Evolutionary conservation across 2,329 filamentous ascomycete species (phyloP).

Genomic region (Verticillium klebahnii): DNA sequence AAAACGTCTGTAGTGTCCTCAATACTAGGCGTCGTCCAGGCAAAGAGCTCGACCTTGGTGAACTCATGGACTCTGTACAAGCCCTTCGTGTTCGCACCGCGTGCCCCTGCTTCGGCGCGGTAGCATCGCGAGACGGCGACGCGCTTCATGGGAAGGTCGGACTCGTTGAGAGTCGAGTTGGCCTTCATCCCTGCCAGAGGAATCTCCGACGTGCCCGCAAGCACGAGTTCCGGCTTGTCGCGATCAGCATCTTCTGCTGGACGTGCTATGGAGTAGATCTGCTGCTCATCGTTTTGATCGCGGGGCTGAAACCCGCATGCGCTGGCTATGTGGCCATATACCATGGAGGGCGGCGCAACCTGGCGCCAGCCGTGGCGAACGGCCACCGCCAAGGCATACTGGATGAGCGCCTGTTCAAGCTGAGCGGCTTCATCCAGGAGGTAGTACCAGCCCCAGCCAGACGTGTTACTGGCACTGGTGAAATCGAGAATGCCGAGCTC

Average conservation of each 20-base stretch:
- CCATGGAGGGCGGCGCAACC: conserved; percentile 81
- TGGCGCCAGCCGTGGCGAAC: conserved; percentile 71
- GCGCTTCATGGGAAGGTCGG: conserved; percentile 68
- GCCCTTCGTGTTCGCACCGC: conserved; percentile 87
- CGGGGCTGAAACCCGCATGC: conserved; percentile 94
- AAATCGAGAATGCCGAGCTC: conserved; percentile 92
- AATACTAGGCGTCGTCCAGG: conserved; percentile 67
- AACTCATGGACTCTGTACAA: conserved; percentile 98
- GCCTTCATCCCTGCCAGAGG: conserved; percentile 89
- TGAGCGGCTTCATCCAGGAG: conserved; percentile 86
- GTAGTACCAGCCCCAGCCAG: conserved; percentile 98
- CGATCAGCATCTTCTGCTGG: conserved; percentile 54
- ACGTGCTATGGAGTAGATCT: conserved; percentile 79
- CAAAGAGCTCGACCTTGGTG: conserved; percentile 97
- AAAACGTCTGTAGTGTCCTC: conserved; percentile 57
- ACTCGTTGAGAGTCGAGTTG: conserved; percentile 59
- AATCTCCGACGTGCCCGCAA: conserved; percentile 91
- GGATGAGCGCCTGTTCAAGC: conserved; percentile 89
- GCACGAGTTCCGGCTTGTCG: conserved; percentile 64
- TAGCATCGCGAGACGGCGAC: conserved; percentile 91
- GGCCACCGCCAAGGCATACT: conserved; percentile 75
- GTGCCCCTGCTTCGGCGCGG: conserved; percentile 86
- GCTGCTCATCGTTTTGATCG: conserved; percentile 85
- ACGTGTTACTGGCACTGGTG: conserved; percentile 70
- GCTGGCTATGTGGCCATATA: conserved; percentile 85